These are phyloP conservation scores for Exobasidium rhododendri DNA, from an alignment of 1,284 basidiomycete genomes.

Conservation along the genomic window DNA sequence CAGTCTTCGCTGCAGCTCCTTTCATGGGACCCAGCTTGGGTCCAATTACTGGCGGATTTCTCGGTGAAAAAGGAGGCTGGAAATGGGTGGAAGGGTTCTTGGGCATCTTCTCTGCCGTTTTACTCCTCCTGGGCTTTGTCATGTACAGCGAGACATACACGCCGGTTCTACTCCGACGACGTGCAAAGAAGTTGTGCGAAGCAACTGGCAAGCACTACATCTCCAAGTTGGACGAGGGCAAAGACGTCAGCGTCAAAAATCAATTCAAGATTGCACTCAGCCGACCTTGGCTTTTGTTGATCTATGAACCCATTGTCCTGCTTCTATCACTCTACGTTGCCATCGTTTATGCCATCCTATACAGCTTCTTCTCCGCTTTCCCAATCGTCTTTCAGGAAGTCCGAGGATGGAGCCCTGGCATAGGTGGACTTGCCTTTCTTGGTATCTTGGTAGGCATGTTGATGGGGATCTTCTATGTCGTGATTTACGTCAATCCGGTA, in stretches of 20 bases:
- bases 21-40: slow-evolving; percentile 67
- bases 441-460: slow-evolving; percentile 24
- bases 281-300: slow-evolving; percentile 46
- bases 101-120: slow-evolving; percentile 64
- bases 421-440: slow-evolving; percentile 14
- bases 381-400: slow-evolving; percentile 13
- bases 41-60: slow-evolving; percentile 48
- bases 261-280: slow-evolving; percentile 40
- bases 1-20: slow-evolving; percentile 69
- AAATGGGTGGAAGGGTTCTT: slow-evolving; percentile 55
- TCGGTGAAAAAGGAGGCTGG: slow-evolving; percentile 18
- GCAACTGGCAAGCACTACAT: slow-evolving; percentile 46
- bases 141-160: slow-evolving; percentile 44
- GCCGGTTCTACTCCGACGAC: slow-evolving; percentile 39
- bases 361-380: slow-evolving; percentile 9
- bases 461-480: slow-evolving; percentile 20
- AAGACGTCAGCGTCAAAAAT: slow-evolving; percentile 28
- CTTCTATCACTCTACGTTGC: slow-evolving; percentile 31
- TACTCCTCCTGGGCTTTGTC: slow-evolving; percentile 28
- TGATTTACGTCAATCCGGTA: slow-evolving; percentile 19
- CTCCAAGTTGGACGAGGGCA: slow-evolving; percentile 42
- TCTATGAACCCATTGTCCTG: slow-evolving; percentile 36
- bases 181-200: slow-evolving; percentile 37
- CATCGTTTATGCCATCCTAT: slow-evolving; percentile 19
- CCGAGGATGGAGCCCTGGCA: slow-evolving; percentile 12